Percentiles rank a stretch among this genome's conserved stretches.
phyloP scores from a whole-genome alignment of 371 early-diverging fungal species.

The Mortierella sp. region DNA sequence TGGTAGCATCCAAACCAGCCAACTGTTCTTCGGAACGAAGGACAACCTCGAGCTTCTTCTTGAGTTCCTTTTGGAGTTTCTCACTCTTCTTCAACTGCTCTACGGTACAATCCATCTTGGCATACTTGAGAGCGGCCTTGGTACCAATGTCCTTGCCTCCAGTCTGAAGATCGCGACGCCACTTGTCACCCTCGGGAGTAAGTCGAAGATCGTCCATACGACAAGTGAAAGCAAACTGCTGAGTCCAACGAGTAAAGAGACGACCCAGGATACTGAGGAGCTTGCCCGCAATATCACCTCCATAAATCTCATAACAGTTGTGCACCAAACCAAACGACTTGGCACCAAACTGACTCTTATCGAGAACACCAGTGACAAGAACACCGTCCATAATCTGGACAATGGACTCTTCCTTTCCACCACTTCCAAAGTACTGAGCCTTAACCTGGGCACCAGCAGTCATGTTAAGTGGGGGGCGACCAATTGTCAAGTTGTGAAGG shows the following conservation, averaged over 20 bases:
- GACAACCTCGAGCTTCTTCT: slow-evolving; percentile 84
- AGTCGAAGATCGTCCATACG: slow-evolving; percentile 99
- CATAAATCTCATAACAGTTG: slow-evolving; percentile 97
- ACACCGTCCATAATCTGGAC: slow-evolving; percentile 90
- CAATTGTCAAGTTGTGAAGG: slow-evolving; percentile 86
- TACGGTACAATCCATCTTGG: slow-evolving; percentile 64
- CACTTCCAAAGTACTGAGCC: slow-evolving; percentile 86
- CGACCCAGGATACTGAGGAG: slow-evolving; percentile 95
- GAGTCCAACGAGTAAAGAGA: slow-evolving; percentile 94
- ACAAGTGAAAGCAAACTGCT: slow-evolving; percentile 94
- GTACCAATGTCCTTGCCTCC: slow-evolving; percentile 67
- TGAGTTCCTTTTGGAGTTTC: slow-evolving; percentile 64
- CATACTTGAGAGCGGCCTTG: slow-evolving; percentile 78
- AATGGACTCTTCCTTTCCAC: slow-evolving; percentile 83
- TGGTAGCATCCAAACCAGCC: slow-evolving; percentile 91
- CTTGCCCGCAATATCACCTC: slow-evolving; percentile 91
- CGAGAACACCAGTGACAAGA: slow-evolving; percentile 94
- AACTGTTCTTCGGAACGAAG: slow-evolving; percentile 86
- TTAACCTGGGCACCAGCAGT: slow-evolving; percentile 90
- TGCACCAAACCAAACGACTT: slow-evolving; percentile 95
- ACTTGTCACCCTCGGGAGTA: slow-evolving; percentile 82
- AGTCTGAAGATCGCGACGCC: slow-evolving; percentile 75
- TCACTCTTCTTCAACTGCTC: slow-evolving; percentile 35
- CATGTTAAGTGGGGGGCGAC: slow-evolving; percentile 83
- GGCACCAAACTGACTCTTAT: slow-evolving; percentile 99